Evolutionary conservation across 208 protist genomes (phyloP).

Genomic region (Leishmania arabica): DNA sequence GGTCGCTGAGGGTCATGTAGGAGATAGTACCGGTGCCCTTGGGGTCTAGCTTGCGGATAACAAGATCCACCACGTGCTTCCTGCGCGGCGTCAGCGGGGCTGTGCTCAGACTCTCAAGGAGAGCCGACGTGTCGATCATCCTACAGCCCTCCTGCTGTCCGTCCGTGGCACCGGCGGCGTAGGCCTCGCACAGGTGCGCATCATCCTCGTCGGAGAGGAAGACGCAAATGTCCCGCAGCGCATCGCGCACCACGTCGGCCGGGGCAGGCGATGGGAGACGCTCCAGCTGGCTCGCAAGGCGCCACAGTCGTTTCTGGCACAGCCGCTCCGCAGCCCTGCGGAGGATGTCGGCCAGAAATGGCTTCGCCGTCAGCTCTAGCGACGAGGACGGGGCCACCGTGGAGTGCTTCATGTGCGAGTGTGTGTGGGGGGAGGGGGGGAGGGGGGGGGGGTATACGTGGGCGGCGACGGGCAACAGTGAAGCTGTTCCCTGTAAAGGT

Average conservation of each 20-base stretch:
- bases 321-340: conserved; percentile 67
- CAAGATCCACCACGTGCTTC: conserved; percentile 62
- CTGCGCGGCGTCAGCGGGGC: conserved; percentile 52
- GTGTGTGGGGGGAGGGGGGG: neutral
- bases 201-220: conserved; percentile 73
- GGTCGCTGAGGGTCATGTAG: conserved; percentile 36
- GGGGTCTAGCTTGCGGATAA: conserved; percentile 64
- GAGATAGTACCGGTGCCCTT: conserved; percentile 47
- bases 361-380: conserved; percentile 18
- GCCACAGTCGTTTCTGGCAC: conserved; percentile 71
- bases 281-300: conserved; percentile 47
- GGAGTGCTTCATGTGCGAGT: neutral
- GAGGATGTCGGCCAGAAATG: conserved; percentile 39
- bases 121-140: conserved; percentile 28
- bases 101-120: conserved; percentile 47
- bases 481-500: neutral
- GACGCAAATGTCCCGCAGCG: conserved; percentile 60
- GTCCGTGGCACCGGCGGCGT: conserved; percentile 8
- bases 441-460: neutral
- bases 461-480: neutral
- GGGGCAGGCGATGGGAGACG: conserved; percentile 26
- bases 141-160: neutral
- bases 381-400: conserved; percentile 20
- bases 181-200: conserved; percentile 33
- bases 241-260: conserved; percentile 50